Percentiles rank a stretch among this genome's conserved stretches.
phyloP scores from a whole-genome alignment of 2,329 filamentous ascomycete species.

The Metarhizium sp. region DNA sequence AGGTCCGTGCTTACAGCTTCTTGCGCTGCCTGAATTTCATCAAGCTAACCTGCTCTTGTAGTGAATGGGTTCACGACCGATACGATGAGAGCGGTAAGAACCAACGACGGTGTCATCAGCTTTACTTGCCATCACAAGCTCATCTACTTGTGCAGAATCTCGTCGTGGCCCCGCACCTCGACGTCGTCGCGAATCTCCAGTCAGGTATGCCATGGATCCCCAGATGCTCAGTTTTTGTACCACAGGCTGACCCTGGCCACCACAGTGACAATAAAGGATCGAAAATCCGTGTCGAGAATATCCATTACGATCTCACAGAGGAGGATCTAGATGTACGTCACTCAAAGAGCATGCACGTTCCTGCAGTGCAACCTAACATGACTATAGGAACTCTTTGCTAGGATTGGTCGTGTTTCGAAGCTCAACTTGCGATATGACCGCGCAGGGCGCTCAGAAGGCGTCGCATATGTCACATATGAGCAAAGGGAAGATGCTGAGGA shows the following conservation, averaged over 20 bases:
- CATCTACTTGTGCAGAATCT: constrained; percentile 21
- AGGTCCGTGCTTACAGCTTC: constrained; percentile 39
- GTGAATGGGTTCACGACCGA: constrained; percentile 92
- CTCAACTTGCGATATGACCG: constrained; percentile 75
- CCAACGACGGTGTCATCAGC: not conserved
- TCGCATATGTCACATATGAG: constrained; percentile 76
- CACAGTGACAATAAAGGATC: constrained; percentile 46
- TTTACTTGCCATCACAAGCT: constrained; percentile 7
- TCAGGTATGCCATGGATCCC: constrained; percentile 18
- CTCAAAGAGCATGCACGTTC: not conserved
- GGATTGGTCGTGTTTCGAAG: constrained; percentile 62
- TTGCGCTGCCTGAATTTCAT: constrained; percentile 14
- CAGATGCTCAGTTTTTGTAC: not conserved
- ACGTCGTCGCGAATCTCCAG: constrained; percentile 34
- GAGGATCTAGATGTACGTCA: constrained; percentile 64
- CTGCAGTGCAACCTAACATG: constrained; percentile 14
- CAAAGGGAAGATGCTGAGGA: constrained; percentile 58
- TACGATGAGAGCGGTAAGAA: constrained; percentile 63
- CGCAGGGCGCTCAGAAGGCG: constrained; percentile 77
- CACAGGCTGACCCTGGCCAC: not conserved
- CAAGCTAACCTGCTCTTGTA: constrained; percentile 20
- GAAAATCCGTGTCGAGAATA: constrained; percentile 76
- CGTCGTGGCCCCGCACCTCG: constrained; percentile 32
- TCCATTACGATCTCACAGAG: constrained; percentile 86
- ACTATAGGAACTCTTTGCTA: constrained; percentile 64